Conservation (phyloP, 495 filamentous ascomycete species). For the Trichodelitschia bisporula region DNA sequence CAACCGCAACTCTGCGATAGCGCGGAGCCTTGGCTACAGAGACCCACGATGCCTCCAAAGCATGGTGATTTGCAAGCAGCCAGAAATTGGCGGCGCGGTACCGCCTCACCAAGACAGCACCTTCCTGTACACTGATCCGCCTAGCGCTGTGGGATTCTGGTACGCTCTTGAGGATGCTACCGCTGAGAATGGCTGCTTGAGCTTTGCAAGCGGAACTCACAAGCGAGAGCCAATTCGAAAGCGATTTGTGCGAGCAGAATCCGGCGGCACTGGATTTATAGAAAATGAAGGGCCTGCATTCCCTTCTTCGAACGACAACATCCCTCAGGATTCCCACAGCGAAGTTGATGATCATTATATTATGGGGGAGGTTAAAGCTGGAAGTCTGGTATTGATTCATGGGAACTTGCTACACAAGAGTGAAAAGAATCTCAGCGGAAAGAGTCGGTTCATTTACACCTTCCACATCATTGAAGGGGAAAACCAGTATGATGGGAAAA, state of each 20-base stretch:
- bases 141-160: conserved; percentile 82
- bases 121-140: conserved; percentile 80
- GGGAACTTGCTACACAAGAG: conserved; percentile 94
- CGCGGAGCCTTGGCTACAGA: conserved; percentile 40
- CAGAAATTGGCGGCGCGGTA: conserved; percentile 77
- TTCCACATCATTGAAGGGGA: conserved; percentile 92
- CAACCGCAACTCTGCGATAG: conserved; percentile 34
- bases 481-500: conserved; percentile 55
- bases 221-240: conserved; percentile 33
- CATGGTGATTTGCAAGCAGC: conserved; percentile 97
- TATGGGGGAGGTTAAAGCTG: conserved; percentile 60
- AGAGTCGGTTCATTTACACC: conserved; percentile 86
- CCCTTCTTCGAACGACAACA: conserved; percentile 17
- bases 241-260: conserved; percentile 47
- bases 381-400: conserved; percentile 79
- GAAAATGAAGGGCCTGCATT: conserved; percentile 22
- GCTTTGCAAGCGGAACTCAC: conserved; percentile 63
- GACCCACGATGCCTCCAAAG: conserved; percentile 65
- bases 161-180: conserved; percentile 87
- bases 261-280: conserved; percentile 28
- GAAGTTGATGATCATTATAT: conserved; percentile 32
- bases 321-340: conserved; percentile 11
- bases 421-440: conserved; percentile 62
- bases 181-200: conserved; percentile 61
- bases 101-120: conserved; percentile 75